Evolutionary conservation across 225 moss, liverwort and hornwort species (phyloP).

Genomic region (Rhytidiadelphus loreus): DNA sequence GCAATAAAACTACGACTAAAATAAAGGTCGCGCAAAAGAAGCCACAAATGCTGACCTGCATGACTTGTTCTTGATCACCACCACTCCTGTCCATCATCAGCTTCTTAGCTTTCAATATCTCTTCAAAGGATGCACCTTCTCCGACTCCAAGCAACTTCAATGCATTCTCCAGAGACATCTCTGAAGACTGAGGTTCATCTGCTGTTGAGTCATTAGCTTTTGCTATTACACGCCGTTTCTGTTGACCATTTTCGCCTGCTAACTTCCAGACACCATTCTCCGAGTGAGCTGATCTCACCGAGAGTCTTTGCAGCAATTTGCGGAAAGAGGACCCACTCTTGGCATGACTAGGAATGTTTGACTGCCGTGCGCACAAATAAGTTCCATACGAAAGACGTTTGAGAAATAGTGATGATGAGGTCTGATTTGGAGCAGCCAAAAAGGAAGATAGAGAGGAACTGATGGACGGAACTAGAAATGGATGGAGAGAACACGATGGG

Average conservation of each 20-base stretch:
- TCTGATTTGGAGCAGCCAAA: neutral
- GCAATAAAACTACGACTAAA: neutral
- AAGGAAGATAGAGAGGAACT: constrained; percentile 14
- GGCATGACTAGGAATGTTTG: neutral
- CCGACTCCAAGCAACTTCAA: constrained; percentile 76
- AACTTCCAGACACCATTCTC: constrained; percentile 10
- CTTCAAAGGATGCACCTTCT: constrained; percentile 87
- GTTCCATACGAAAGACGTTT: constrained; percentile 8
- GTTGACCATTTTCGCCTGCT: constrained; percentile 5
- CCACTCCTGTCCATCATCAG: constrained; percentile 55
- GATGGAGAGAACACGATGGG: neutral
- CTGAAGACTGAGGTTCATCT: constrained; percentile 79
- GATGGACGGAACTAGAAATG: neutral
- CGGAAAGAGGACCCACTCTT: neutral
- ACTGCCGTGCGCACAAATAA: constrained; percentile 9
- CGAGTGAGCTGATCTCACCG: constrained; percentile 15
- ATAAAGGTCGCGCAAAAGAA: neutral
- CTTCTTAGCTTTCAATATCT: constrained; percentile 77
- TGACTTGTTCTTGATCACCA: constrained; percentile 67
- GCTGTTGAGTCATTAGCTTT: constrained; percentile 64
- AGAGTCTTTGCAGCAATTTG: neutral
- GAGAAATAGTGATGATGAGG: constrained; percentile 1
- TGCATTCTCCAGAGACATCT: constrained; percentile 78
- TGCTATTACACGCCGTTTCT: constrained; percentile 51
- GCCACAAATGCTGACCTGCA: constrained; percentile 32